phyloP scores from a whole-genome alignment of 495 filamentous ascomycete genomes.

The Pseudevernia furfuracea region DNA sequence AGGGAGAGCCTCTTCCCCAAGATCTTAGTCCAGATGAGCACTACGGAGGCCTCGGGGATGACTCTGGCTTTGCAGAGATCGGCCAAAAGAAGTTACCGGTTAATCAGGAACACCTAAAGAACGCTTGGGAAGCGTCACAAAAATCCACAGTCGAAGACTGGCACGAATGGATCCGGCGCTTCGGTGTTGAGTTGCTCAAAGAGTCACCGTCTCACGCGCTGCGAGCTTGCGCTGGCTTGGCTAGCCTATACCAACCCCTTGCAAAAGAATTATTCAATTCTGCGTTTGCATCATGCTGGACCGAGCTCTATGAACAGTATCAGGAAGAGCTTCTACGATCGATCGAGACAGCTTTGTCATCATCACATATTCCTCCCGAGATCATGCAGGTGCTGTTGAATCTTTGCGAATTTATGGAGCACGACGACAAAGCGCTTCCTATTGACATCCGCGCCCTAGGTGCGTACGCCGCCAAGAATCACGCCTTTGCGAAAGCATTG shows the following conservation, averaged over 20 bases:
- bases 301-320: constrained; percentile 90
- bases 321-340: constrained; percentile 91
- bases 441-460: constrained; percentile 93
- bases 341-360: constrained; percentile 89
- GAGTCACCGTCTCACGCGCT: constrained; percentile 94
- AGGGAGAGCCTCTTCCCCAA: constrained; percentile 86
- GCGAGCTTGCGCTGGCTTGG: constrained; percentile 84
- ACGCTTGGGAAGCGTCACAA: constrained; percentile 91
- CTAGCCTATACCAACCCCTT: constrained; percentile 81
- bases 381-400: constrained; percentile 91
- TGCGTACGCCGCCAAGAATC: constrained; percentile 86
- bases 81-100: constrained; percentile 88
- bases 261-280: constrained; percentile 95
- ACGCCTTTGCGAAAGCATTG: constrained; percentile 94
- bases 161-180: constrained; percentile 97
- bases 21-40: constrained; percentile 85
- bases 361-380: constrained; percentile 87
- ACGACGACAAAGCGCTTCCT: constrained; percentile 94
- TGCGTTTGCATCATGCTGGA: constrained; percentile 98
- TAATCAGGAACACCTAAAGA: constrained; percentile 94
- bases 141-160: constrained; percentile 97
- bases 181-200: constrained; percentile 89
- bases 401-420: constrained; percentile 98
- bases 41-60: constrained; percentile 70
- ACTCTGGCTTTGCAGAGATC: constrained; percentile 71